Conservation (phyloP, 2,329 filamentous ascomycete species). For the Fusarium multiceps region DNA sequence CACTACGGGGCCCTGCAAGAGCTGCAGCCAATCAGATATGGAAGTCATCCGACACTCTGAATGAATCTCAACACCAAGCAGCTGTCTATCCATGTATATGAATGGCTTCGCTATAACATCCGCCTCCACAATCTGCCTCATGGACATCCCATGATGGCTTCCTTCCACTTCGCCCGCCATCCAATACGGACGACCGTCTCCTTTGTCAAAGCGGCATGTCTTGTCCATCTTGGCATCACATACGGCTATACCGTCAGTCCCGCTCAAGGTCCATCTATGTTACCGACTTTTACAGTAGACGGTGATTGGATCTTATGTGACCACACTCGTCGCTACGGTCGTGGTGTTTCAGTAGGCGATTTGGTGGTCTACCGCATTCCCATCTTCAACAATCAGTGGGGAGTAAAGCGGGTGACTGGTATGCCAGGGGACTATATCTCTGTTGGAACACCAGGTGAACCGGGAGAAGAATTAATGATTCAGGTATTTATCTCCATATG, state of each 20-base stretch:
- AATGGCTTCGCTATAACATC: conserved; percentile 13
- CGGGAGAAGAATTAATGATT: conserved; percentile 66
- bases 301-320: conserved; percentile 78
- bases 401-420: conserved; percentile 83
- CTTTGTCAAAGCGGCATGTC: conserved; percentile 54
- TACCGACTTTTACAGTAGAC: conserved; percentile 78
- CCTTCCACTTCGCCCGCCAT: conserved; percentile 52
- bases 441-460: conserved; percentile 68
- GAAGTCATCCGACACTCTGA: conserved; percentile 3
- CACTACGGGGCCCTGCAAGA: conserved; percentile 28
- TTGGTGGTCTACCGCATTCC: conserved; percentile 84
- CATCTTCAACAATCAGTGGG: conserved; percentile 67
- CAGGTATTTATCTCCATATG: conserved; percentile 61
- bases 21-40: conserved; percentile 32
- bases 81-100: not conserved
- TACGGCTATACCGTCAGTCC: conserved; percentile 71
- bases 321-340: conserved; percentile 75
- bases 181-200: conserved; percentile 53
- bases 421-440: conserved; percentile 82
- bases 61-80: conserved; percentile 17
- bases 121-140: not conserved
- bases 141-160: conserved; percentile 37
- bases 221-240: conserved; percentile 60
- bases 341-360: conserved; percentile 78
- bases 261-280: conserved; percentile 84